These are phyloP conservation scores for Escovopsis sp. DNA, from an alignment of 2,329 filamentous ascomycete genomes.

Conservation along the genomic window DNA sequence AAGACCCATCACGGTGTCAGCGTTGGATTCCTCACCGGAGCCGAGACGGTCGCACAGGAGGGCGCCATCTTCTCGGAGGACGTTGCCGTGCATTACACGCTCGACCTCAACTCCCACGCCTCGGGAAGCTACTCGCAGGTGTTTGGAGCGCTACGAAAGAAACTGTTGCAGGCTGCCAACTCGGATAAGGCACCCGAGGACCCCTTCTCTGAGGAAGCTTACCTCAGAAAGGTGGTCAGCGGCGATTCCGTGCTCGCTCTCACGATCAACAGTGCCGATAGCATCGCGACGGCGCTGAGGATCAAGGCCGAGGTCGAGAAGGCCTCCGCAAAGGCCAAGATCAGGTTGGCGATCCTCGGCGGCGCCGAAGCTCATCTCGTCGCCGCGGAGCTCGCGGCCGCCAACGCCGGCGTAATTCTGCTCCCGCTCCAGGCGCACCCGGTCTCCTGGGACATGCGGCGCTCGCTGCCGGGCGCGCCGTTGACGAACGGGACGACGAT, in stretches of 20 bases:
- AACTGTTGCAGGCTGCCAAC: slow-evolving; percentile 37
- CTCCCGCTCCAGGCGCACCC: slow-evolving; percentile 42
- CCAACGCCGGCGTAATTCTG: slow-evolving; percentile 44
- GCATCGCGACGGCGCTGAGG: slow-evolving; percentile 42
- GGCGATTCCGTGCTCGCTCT: slow-evolving; percentile 41
- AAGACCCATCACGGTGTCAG: slow-evolving; percentile 40
- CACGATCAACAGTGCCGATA: slow-evolving; percentile 47
- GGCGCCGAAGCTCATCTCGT: slow-evolving; percentile 49
- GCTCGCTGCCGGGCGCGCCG: slow-evolving; percentile 48
- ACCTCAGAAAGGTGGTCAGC: slow-evolving; percentile 37
- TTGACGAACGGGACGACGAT: slow-evolving; percentile 50
- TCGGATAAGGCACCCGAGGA: slow-evolving; percentile 19
- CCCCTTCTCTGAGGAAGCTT: slow-evolving; percentile 32
- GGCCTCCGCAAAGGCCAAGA: slow-evolving; percentile 15
- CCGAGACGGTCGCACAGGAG: slow-evolving; percentile 28
- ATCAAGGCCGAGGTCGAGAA: slow-evolving; percentile 43
- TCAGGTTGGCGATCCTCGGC: slow-evolving; percentile 45
- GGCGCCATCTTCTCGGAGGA: slow-evolving; percentile 40
- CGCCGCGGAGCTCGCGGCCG: slow-evolving; percentile 40
- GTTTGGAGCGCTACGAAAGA: slow-evolving; percentile 35
- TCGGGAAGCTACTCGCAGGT: slow-evolving; percentile 40
- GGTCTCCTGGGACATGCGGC: slow-evolving; percentile 44
- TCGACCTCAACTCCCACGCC: slow-evolving; percentile 24
- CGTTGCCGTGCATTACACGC: slow-evolving; percentile 42
- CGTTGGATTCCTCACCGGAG: slow-evolving; percentile 41